Evolutionary conservation across 1,139 yeast genomes (phyloP).

Genomic region (Kodamaea plutei): DNA sequence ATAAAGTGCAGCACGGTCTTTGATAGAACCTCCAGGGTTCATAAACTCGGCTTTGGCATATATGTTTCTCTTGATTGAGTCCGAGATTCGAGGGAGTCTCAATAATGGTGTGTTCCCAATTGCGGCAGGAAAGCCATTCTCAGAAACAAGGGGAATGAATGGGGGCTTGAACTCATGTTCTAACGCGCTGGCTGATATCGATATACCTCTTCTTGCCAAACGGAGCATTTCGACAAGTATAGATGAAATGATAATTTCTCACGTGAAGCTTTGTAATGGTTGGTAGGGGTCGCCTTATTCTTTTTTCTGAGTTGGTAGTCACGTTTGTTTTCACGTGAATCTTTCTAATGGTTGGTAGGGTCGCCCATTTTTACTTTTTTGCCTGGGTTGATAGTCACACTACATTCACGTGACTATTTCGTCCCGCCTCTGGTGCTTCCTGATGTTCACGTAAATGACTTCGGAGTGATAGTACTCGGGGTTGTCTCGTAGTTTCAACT

Average conservation of each 20-base stretch:
- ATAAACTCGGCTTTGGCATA: constrained; percentile 88
- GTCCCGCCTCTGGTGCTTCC: no score
- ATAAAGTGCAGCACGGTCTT: constrained; percentile 84
- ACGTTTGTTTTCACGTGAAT: no score
- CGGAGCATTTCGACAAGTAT: no score
- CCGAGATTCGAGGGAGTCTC: constrained; percentile 57
- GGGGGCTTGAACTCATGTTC: constrained; percentile 30
- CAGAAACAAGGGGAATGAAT: constrained; percentile 58
- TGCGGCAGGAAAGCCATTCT: constrained; percentile 66
- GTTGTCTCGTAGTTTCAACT: no score
- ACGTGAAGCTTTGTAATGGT: constrained; percentile 1
- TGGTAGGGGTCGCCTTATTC: no score
- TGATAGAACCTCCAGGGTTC: constrained; percentile 94
- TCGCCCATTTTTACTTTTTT: no score
- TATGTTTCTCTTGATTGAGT: constrained; percentile 65
- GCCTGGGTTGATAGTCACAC: no score
- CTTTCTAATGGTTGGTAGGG: no score
- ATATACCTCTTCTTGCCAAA: constrained; percentile 17
- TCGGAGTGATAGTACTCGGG: no score
- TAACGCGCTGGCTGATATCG: constrained; percentile 17
- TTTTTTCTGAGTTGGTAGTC: no score
- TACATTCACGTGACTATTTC: no score
- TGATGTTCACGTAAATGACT: no score
- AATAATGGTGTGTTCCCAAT: constrained; percentile 87
- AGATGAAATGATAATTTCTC: constrained; percentile 1